Percentiles rank a stretch among this genome's conserved stretches.
Evolutionary conservation across 202 grass and related monocot genomes (phyloP).

Genomic region (Hordeum pubiflorum): DNA sequence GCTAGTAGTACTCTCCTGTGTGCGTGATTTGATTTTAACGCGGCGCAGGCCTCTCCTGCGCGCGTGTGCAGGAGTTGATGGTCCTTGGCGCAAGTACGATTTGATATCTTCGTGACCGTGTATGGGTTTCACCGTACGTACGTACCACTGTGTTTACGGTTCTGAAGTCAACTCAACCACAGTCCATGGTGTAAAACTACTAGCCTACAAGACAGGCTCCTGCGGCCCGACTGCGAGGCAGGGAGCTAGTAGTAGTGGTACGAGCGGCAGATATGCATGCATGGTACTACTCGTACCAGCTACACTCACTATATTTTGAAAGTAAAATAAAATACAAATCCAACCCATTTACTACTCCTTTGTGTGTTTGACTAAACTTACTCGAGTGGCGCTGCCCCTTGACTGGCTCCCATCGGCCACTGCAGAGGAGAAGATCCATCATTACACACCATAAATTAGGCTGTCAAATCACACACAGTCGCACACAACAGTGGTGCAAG

Average conservation of each 20-base stretch:
- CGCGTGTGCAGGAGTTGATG: neutral
- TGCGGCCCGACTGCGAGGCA: neutral
- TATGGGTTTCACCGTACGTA: neutral
- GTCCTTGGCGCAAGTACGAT: neutral
- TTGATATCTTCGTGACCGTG: neutral
- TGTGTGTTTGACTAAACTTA: neutral
- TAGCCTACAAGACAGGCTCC: neutral
- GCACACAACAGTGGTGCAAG: neutral
- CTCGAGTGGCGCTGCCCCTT: neutral
- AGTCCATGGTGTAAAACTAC: neutral
- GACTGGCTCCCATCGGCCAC: neutral
- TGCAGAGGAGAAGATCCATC: neutral
- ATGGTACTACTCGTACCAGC: neutral
- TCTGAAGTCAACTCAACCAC: neutral
- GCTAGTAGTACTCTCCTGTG: no score
- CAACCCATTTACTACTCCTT: neutral
- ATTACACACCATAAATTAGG: neutral
- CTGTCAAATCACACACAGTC: neutral
- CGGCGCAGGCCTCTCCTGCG: neutral
- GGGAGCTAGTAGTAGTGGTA: neutral
- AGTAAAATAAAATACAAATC: neutral
- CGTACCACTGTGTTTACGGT: neutral
- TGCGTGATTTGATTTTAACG: neutral
- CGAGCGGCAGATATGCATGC: neutral
- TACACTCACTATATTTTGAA: neutral